Evolutionary conservation across 148 eudicot species (phyloP), one percentile per base, ranked within the genome.

Genomic region (Rhododendron williamsianum): DNA sequence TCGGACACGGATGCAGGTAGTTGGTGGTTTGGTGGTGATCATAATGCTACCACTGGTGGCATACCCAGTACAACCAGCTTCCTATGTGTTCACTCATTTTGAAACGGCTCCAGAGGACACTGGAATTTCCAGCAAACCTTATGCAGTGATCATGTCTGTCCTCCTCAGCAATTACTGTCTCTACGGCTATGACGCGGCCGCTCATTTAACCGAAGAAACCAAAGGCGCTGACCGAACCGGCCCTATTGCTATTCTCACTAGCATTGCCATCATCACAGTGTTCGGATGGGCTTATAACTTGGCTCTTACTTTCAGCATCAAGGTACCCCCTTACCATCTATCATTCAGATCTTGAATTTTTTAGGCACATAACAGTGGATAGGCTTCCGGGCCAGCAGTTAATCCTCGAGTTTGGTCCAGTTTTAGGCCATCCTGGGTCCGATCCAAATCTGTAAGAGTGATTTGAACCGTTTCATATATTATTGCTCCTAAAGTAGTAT

Each of bases 191-290:
- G 95, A 93, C 69, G 89, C 93, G 4, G 95, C 95, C 11, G 95
- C 94, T 16, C 94, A 93, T 92, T 89, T 93, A 52, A 92, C 95
- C 7, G 95, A 93, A 85, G 95, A 93, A 83, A 93, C 95, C 23
- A 91, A 87, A 87, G 94, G 92, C 15, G 92, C 95, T 0, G 95
- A 93, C 87, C 90, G 91, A 83, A 92, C 89, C 60, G 95, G 95
- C 23, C 95, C 95, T 1, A 90, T 88, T 30, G 95, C 95, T 0
- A 93, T 93, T 76, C 92, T 93, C 51, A 87, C 93, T 0, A 91
- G 91, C 86, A 85, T 93, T 71, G 95, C 93, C 38, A 92, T 93
- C 79, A 93, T 92, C 84, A 85, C 91, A 0, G 87, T 91, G 4
- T 91, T 93, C 54, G 95, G 95, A 41, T 93, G 94, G 94, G 95